Evolutionary conservation across 2,329 filamentous ascomycete species (phyloP), one percentile per base, ranked within the genome.

Genomic region (Helotiales sp.): DNA sequence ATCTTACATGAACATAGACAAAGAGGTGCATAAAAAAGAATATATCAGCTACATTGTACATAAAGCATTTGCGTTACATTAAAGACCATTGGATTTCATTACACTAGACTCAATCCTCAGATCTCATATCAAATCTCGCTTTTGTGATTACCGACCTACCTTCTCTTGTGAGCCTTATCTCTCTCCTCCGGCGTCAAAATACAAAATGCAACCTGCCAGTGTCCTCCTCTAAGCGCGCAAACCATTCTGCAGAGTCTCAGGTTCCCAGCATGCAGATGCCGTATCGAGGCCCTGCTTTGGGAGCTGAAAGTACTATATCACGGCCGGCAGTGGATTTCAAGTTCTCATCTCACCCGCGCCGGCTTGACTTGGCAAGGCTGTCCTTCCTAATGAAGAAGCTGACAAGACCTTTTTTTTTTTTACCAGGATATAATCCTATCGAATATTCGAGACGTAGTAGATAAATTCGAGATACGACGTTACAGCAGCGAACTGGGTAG

Each of bases 21-120:
- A 10, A 60, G 37, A 22, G 13, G 13, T 26, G 15, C 49, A 37
- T 8, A 57, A 37, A 30, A n/a, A n/a, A n/a, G n/a, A 13, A 57
- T 6, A 37, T 45, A 60, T 22, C 22, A 32, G 15, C 24, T 60
- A 24, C 57, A 60, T 60, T 60, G 57, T 60, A 60, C 26, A 60
- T 57, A 57, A 30, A 57, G 6, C 30, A 37, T 2, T 28, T 50
- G 47, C n/a, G n/a, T n/a, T n/a, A n/a, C 47, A 50, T 50, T 28
- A 22, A 50, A 50, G 10, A 50, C 10, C 40, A 43, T 43, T 43
- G 2, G 40, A 20, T 43, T 43, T 43, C 17, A n/a, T 20, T 45
- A 5, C n/a, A n/a, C n/a, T 7, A 20, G 5, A 20, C 8, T 17
- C 49, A 32, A 32, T 30, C 20, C 15, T n/a, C 15, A n/a, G 24